Conservation (phyloP, 306 rosid species). For the Boehmeria nivea region DNA sequence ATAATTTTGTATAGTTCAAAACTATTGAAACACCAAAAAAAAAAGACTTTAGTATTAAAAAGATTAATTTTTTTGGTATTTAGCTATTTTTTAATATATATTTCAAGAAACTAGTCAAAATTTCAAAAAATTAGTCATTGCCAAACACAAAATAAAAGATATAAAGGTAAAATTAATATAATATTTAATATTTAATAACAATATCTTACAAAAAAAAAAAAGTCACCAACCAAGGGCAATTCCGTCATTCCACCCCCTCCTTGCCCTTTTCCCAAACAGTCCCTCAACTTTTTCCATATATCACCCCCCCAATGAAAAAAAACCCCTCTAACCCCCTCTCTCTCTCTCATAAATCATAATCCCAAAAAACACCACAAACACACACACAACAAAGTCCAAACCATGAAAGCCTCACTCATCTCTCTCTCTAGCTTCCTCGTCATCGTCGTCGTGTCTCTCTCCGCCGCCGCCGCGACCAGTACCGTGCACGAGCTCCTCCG, state of each 20-base stretch:
- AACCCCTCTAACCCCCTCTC: background rate
- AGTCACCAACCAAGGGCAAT: background rate
- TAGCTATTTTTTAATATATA: too few species aligned
- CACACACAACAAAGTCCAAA: background rate
- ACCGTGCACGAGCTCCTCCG: conserved; percentile 76
- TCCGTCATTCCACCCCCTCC: background rate
- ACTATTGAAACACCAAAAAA: too few species aligned
- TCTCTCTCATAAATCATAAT: background rate
- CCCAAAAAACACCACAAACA: too few species aligned
- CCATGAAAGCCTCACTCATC: conserved; percentile 9
- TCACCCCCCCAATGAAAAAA: conserved; percentile 7
- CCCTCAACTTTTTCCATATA: conserved; percentile 42
- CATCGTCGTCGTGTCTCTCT: conserved; percentile 36
- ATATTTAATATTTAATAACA: too few species aligned
- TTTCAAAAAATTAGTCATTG: too few species aligned
- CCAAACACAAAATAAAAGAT: too few species aligned
- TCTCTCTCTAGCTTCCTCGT: conserved; percentile 6
- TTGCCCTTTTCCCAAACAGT: conserved; percentile 21
- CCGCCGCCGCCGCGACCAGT: conserved; percentile 14
- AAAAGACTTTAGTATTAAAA: too few species aligned
- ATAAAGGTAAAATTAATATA: too few species aligned
- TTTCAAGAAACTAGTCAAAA: too few species aligned
- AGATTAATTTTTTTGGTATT: too few species aligned
- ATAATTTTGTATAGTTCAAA: too few species aligned
- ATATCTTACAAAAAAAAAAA: too few species aligned